A percentile compares a stretch with the other conserved stretches of the same genome.
These are phyloP conservation scores for Pseudocercospora pini-densiflorae DNA, from an alignment of 2,329 filamentous ascomycete species.

Conservation along the genomic window DNA sequence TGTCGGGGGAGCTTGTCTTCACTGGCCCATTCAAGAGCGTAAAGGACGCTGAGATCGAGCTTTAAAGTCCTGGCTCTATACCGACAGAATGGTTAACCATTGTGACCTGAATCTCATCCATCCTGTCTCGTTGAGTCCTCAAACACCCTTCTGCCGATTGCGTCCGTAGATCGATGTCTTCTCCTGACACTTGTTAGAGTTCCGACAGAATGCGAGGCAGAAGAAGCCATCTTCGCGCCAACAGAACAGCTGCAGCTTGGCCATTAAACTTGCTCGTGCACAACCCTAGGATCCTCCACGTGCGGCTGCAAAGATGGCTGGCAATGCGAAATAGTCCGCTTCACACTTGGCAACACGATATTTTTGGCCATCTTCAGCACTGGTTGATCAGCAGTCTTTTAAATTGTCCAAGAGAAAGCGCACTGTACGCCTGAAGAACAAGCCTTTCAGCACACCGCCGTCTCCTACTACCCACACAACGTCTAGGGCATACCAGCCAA, in stretches of 20 bases:
- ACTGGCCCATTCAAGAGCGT: constrained; percentile 22
- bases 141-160: background rate
- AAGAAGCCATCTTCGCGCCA: background rate
- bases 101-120: no score
- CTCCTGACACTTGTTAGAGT: background rate
- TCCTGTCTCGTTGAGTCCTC: background rate
- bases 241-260: background rate
- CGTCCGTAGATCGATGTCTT: no score
- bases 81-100: background rate
- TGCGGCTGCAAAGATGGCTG: background rate
- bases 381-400: background rate
- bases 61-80: background rate
- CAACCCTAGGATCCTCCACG: background rate
- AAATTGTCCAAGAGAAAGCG: background rate
- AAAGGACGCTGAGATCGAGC: constrained; percentile 19
- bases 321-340: background rate
- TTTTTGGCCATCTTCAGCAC: background rate
- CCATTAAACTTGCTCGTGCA: background rate
- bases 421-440: background rate
- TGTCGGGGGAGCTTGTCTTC: constrained; percentile 20
- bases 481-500: background rate
- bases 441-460: background rate
- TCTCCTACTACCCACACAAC: no score
- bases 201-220: background rate
- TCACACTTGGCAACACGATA: background rate